These are phyloP conservation scores for Setomelanomma holmii DNA, from an alignment of 2,329 filamentous ascomycete genomes.

Conservation along the genomic window DNA sequence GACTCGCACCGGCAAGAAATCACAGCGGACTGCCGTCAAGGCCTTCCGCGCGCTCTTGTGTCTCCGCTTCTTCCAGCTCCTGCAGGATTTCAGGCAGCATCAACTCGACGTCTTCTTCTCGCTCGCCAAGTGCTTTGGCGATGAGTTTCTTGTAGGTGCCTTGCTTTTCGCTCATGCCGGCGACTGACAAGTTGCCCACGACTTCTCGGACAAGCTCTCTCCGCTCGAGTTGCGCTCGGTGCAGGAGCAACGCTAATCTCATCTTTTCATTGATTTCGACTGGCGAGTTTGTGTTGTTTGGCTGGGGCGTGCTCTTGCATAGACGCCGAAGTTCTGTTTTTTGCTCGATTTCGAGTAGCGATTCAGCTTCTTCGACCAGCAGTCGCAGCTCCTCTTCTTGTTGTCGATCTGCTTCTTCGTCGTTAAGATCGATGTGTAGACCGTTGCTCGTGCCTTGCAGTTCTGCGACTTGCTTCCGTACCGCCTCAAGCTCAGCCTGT, in stretches of 20 bases:
- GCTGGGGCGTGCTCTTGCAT: constrained; percentile 28
- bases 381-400: constrained; percentile 49
- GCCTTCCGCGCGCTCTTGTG: constrained; percentile 44
- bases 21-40: constrained; percentile 43
- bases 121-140: constrained; percentile 70
- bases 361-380: constrained; percentile 50
- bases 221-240: constrained; percentile 65
- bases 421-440: constrained; percentile 38
- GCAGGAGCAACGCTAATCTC: constrained; percentile 65
- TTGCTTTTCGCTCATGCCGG: constrained; percentile 75
- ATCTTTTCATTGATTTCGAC: constrained; percentile 60
- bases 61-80: constrained; percentile 58
- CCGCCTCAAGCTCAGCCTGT: constrained; percentile 68
- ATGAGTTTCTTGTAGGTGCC: constrained; percentile 76
- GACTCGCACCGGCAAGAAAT: background rate
- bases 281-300: constrained; percentile 41
- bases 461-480: constrained; percentile 67
- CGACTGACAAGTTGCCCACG: constrained; percentile 70
- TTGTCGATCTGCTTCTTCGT: constrained; percentile 46
- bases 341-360: constrained; percentile 55
- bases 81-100: constrained; percentile 60
- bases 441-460: constrained; percentile 46
- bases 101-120: constrained; percentile 73
- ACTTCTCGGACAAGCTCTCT: constrained; percentile 70
- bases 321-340: constrained; percentile 46